Evolutionary conservation across 768 basidiomycete genomes (phyloP), one percentile per base, ranked within the genome.

Genomic region (Nidularia sp.): DNA sequence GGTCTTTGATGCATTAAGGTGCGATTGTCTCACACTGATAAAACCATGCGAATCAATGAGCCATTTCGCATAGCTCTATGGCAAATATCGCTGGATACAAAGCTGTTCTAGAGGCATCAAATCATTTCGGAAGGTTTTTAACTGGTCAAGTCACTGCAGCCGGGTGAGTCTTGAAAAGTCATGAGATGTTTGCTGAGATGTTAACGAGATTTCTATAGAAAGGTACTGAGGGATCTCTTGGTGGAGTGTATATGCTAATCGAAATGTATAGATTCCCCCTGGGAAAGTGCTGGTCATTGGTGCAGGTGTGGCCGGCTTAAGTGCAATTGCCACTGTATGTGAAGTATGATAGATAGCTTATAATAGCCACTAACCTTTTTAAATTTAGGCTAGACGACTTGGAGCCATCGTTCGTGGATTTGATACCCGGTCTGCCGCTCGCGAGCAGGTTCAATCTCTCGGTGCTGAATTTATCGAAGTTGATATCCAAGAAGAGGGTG

Each of bases 31-130:
- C 50, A 56, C 29, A 51, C 50, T 34, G 54, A 29, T 32, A 39
- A 7, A 48, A 10, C 29, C 1, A 52, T 51, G 13, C 9, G 33
- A 49, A 46, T 47, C 49, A 41, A 55, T 32, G 50, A n/a, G 13
- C 44, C 25, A 44, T 45, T 34, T 32, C 42, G 13, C 50, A 5
- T 51, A 92, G 92, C 61, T 93, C 90, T 25, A 94, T 94, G 92
- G 85, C 88, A n/a, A 94, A 93, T 63, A 93, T 92, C 41, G 81
- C 90, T n/a, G 92, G 92, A 9, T 94, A 94, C 67, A 92, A 94
- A 66, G 92, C 92, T 39, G 90, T 94, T 45, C 67, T 94, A 63
- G 92, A 94, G 66, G 92, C 92, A 32, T 89, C 90, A 25, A 93
- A 91, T 66, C 81, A 89, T 62, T 94, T 94, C 60, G 91, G 91